Evolutionary conservation across 2,329 filamentous ascomycete species (phyloP), one percentile per base, ranked within the genome.

Genomic region (Phialemonium atrogriseum): DNA sequence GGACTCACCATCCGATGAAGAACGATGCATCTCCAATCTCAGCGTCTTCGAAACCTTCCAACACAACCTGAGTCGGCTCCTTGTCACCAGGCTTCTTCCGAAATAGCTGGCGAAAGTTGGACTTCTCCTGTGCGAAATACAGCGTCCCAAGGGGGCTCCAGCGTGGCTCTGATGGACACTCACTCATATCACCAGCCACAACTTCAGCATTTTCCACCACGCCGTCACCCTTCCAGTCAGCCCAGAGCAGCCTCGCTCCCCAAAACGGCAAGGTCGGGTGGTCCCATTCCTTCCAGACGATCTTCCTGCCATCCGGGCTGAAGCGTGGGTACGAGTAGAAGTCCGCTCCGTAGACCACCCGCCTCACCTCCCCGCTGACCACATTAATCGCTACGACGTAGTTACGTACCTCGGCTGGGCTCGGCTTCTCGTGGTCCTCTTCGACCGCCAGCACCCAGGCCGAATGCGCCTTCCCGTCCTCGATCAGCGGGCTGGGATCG

Each of bases 201-300:
- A 56, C 39, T 0, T 37, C 51, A 3, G 43, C 24, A 11, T 58
- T 52, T 4, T 40, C 41, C 8, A 66, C 32, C 3, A 45, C 44
- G 0, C 51, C 55, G 25, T 52, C 43, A 1, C 31, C 31, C 10
- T 49, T 27, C 58, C 65, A 72, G 7, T 59, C 52, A 0, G 61
- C 66, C 27, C 56, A 42, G 41, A 58, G 60, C 2, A 73, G 44
- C 33, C 62, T 56, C 2, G 59, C 60, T 1, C 60, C 59, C 2
- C 60, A 61, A 53, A 69, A 74, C 0, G 67, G 66, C 51, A 74
- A 60, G 29, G 67, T 57, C 0, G 68, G 70, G 39, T 72, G 66
- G 12, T 65, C 51, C 70, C 70, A 75, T 36, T 73, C 62, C 10
- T 68, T 52, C 69, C 70, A 74, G n/a, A 51, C 57, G 16, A 72